Evolutionary conservation across 139 green algal genomes (phyloP), one percentile per base, ranked within the genome.

Genomic region (Helicosporidium sp.): DNA sequence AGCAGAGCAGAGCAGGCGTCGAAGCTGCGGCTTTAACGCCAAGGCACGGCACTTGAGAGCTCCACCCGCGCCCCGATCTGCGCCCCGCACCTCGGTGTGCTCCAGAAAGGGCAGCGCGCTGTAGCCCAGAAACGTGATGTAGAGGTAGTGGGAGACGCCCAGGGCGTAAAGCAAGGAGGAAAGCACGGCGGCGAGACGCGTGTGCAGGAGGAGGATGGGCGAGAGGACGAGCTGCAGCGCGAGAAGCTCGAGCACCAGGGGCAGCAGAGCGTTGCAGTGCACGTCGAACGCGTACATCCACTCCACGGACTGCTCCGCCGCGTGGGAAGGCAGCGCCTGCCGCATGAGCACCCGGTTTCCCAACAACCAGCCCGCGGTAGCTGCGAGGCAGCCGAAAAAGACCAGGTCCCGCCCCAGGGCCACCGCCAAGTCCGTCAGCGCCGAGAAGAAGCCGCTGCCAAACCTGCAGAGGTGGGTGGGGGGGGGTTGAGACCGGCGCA

Each of bases 231-330:
- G 80, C 56, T 92, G 79, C 16, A 76, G 13, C 43, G 82, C 76
- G 79, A 65, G 66, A 59, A 25, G 31, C 26, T 82, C 26, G 17
- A 95, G 51, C 53, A 94, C 92, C 0, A 93, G 50, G 0, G 87
- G 83, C 51, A 96, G 90, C 62, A 82, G 94, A 2, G 87, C 78
- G 67, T 96, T 97, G 80, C 83, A 94, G 68, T 97, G 88, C 25
- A 96, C 82, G 55, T 97, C 88, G 63, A 96, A 97, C 0, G 85
- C 80, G 55, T 95, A 97, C 64, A 95, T 64, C 79, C 78, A 92
- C 51, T 93, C 84, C 18, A 93, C 75, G 40, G 73, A 68, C 65
- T 92, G 80, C 69, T 94, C 83, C 28, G 84, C 69, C 25, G 77
- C 69, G 45, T 94, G 81, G 46, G 61, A 59, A 36, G 79, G 75